Conservation (phyloP, 2,329 filamentous ascomycete species). For the Diaporthe helianthi region DNA sequence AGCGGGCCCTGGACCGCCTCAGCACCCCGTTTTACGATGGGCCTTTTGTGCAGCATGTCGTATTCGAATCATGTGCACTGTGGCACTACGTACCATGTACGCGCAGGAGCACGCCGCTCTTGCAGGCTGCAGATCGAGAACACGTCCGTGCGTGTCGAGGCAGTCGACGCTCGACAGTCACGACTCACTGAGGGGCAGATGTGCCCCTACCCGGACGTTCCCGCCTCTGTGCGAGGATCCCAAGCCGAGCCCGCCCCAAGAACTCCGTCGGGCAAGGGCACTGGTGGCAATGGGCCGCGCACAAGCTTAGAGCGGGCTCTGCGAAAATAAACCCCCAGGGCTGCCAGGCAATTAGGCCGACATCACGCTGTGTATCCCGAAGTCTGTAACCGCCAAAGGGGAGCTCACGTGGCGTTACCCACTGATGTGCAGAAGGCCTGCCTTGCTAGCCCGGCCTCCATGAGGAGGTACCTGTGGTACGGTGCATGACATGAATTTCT, state of each 20-base stretch:
- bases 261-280: neutral
- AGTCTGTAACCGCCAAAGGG: constrained; percentile 30
- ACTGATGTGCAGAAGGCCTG: constrained; percentile 32
- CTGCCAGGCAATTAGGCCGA: constrained; percentile 12
- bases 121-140: constrained; percentile 22
- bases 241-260: constrained; percentile 3
- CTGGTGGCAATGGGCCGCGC: neutral
- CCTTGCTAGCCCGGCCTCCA: constrained; percentile 32
- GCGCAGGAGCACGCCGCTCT: constrained; percentile 4
- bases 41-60: constrained; percentile 28
- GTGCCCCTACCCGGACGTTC: constrained; percentile 22
- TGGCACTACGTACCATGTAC: constrained; percentile 21
- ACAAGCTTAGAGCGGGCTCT: neutral
- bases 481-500: constrained; percentile 19
- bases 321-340: neutral
- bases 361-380: constrained; percentile 33
- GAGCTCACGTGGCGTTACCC: constrained; percentile 35
- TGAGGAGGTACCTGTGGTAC: constrained; percentile 18
- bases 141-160: constrained; percentile 19
- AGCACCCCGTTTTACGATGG: constrained; percentile 14
- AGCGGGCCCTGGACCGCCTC: constrained; percentile 27
- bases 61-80: constrained; percentile 29
- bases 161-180: neutral
- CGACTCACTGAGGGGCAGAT: constrained; percentile 9
- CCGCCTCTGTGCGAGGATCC: constrained; percentile 19